phyloP scores from a whole-genome alignment of 1,139 yeast genomes.

The Torulaspora pretoriensis region DNA sequence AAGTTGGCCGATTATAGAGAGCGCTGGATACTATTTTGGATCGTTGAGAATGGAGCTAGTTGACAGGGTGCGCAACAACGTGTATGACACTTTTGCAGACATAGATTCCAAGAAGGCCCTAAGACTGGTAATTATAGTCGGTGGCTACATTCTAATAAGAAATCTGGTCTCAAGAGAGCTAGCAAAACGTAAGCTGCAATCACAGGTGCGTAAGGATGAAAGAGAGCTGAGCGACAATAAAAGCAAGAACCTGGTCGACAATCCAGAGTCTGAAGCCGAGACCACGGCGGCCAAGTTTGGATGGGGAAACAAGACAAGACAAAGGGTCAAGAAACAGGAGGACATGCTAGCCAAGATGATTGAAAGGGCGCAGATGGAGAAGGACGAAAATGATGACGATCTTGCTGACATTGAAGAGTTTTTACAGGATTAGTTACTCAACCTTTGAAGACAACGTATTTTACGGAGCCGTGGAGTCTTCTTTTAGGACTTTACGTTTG shows the following conservation, averaged over 20 bases:
- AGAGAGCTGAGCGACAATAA: conserved; percentile 36
- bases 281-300: conserved; percentile 48
- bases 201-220: conserved; percentile 49
- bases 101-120: conserved; percentile 38
- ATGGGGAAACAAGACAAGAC: conserved; percentile 74
- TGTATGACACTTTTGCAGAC: conserved; percentile 25
- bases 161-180: conserved; percentile 41
- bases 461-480: neutral
- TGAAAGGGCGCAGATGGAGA: conserved; percentile 42
- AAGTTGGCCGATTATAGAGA: neutral
- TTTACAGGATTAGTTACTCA: conserved; percentile 46
- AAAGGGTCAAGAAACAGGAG: conserved; percentile 51
- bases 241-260: conserved; percentile 42
- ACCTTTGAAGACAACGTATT: neutral
- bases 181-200: conserved; percentile 49
- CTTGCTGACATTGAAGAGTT: conserved; percentile 62
- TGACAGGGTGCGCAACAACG: conserved; percentile 16
- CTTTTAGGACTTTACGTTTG: neutral
- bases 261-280: conserved; percentile 37
- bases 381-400: conserved; percentile 50
- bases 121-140: conserved; percentile 43
- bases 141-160: conserved; percentile 46
- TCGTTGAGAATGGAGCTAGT: conserved; percentile 9
- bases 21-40: no score
- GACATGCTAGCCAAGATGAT: conserved; percentile 48